Evolutionary conservation across 1,139 yeast genomes (phyloP).

Genomic region (Pneumocystis jirovecii): DNA sequence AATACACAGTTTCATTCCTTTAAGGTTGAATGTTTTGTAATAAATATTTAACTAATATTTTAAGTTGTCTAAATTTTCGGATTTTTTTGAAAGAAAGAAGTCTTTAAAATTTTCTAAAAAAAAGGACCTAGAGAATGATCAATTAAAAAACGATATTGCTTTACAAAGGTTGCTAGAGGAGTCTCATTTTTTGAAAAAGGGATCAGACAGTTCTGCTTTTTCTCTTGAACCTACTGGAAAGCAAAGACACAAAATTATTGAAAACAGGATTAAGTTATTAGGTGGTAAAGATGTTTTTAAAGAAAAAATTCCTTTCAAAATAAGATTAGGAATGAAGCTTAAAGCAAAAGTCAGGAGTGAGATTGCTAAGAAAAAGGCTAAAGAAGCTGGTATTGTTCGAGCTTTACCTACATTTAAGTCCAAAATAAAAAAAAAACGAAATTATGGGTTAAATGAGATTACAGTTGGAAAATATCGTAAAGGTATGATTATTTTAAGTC

Average conservation of each 20-base stretch:
- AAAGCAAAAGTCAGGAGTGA: neutral
- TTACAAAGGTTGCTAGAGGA: slow-evolving; percentile 11
- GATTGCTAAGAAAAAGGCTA: neutral
- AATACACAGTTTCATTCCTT: neutral
- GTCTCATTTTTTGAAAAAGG: slow-evolving; percentile 10
- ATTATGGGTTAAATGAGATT: slow-evolving; percentile 37
- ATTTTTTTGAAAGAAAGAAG: neutral
- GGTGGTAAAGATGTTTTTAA: neutral
- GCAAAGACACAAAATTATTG: neutral
- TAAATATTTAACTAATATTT: too few relatives aligned
- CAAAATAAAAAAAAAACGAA: neutral
- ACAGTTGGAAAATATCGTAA: slow-evolving; percentile 33
- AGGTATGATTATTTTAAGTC: neutral
- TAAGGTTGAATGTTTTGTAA: neutral
- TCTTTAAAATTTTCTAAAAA: neutral
- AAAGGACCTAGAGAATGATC: slow-evolving; percentile 2
- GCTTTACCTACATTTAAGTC: neutral
- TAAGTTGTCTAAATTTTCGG: neutral
- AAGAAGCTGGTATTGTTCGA: neutral
- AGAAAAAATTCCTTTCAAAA: neutral
- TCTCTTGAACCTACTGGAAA: neutral
- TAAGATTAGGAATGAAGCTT: neutral
- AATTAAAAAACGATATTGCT: slow-evolving; percentile 11
- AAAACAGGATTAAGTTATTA: neutral
- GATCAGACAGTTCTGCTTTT: neutral